These are phyloP conservation scores for Macroventuria anomochaeta DNA, from an alignment of 2,329 filamentous ascomycete species.

Conservation along the genomic window DNA sequence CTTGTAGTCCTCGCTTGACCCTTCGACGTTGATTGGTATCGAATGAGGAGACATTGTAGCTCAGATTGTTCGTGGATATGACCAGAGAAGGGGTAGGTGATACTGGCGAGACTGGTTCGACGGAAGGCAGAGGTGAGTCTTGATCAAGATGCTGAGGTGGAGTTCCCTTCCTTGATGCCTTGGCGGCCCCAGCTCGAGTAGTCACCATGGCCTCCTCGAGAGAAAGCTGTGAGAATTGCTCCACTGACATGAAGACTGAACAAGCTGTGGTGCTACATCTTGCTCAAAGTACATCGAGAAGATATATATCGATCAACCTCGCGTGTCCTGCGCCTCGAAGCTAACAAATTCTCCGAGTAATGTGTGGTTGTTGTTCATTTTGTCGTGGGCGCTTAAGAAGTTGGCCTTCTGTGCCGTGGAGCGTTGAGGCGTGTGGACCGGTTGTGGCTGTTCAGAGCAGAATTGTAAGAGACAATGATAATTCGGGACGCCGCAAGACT, in stretches of 20 bases:
- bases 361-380: conserved; percentile 32
- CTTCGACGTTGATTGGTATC: conserved; percentile 40
- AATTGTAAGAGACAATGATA: conserved; percentile 27
- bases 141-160: conserved; percentile 28
- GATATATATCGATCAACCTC: conserved; percentile 42
- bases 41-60: conserved; percentile 44
- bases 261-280: conserved; percentile 21
- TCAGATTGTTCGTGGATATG: conserved; percentile 43
- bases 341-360: conserved; percentile 12
- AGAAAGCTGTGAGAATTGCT: conserved; percentile 47
- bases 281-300: conserved; percentile 18
- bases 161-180: conserved; percentile 31
- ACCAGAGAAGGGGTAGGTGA: conserved; percentile 43
- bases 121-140: conserved; percentile 31
- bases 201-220: conserved; percentile 48
- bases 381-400: conserved; percentile 39
- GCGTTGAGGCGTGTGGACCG: conserved; percentile 33
- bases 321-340: conserved; percentile 12
- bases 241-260: conserved; percentile 44
- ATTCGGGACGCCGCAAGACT: conserved; percentile 32
- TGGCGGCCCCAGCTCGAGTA: conserved; percentile 45
- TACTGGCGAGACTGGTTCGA: conserved; percentile 25
- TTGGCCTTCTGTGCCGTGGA: conserved; percentile 42
- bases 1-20: conserved; percentile 41
- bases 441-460: conserved; percentile 41